Evolutionary conservation across 106 monocot genomes (phyloP).

Genomic region (Chionographis japonica): DNA sequence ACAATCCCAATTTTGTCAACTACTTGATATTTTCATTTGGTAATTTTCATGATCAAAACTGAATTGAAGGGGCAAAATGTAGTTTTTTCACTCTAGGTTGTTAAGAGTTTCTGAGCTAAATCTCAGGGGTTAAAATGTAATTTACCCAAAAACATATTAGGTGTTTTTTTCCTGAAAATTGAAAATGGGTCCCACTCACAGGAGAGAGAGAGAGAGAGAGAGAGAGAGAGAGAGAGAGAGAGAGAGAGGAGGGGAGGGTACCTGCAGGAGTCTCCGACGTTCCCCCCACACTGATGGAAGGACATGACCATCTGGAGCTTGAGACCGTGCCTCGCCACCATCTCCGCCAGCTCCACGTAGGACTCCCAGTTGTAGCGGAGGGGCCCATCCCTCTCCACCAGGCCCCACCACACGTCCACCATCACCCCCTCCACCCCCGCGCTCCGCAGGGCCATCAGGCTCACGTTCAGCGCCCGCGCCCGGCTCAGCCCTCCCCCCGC

Average conservation of each 20-base stretch:
- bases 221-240: neutral
- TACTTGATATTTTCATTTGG: too few relatives aligned
- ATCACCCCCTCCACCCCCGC: conserved; percentile 86
- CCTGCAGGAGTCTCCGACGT: conserved; percentile 93
- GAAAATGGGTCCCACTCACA: too few relatives aligned
- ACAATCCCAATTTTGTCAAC: too few relatives aligned
- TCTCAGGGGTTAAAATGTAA: too few relatives aligned
- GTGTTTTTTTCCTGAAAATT: too few relatives aligned
- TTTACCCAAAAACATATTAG: too few relatives aligned
- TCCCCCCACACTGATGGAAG: conserved; percentile 89
- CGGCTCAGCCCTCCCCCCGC: conserved; percentile 26
- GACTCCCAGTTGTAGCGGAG: conserved; percentile 69
- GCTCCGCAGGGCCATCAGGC: conserved; percentile 62
- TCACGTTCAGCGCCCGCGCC: conserved; percentile 52
- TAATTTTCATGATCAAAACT: too few relatives aligned
- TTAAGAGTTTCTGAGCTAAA: too few relatives aligned
- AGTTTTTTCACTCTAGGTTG: too few relatives aligned
- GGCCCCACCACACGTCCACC: conserved; percentile 94
- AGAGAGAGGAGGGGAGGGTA: conserved; percentile 3
- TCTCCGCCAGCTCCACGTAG: conserved; percentile 60
- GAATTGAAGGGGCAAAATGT: too few relatives aligned
- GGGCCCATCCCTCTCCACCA: conserved; percentile 75
- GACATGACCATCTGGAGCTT: conserved; percentile 88
- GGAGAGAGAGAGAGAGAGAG: too few relatives aligned
- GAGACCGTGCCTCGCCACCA: conserved; percentile 49